phyloP scores from a whole-genome alignment of 306 rosid genomes.

The Sesbania bispinosa region DNA sequence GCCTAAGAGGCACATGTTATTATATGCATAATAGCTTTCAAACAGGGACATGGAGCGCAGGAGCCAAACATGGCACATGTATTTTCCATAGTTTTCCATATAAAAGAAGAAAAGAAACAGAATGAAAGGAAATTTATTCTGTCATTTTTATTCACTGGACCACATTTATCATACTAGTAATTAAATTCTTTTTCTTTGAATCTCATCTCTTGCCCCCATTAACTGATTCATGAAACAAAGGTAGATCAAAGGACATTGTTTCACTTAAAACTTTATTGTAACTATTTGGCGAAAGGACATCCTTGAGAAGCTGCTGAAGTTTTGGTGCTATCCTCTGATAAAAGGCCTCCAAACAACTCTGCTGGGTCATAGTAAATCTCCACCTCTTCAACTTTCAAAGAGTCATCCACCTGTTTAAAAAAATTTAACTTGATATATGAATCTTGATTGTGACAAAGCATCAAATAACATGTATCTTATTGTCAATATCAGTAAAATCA shows the following conservation, averaged over 20 bases:
- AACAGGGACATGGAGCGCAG: too few species aligned
- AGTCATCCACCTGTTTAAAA: conserved; percentile 50
- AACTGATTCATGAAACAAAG: background rate
- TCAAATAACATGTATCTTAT: background rate
- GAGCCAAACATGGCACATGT: conserved; percentile 3
- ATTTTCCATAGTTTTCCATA: background rate
- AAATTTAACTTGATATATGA: background rate
- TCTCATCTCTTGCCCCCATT: background rate
- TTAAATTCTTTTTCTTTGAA: background rate
- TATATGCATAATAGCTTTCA: background rate
- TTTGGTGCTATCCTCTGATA: conserved; percentile 25
- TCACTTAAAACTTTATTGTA: background rate
- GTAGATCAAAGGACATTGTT: background rate
- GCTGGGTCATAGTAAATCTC: conserved; percentile 70
- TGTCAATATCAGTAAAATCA: background rate
- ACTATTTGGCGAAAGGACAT: conserved; percentile 34
- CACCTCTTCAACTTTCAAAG: conserved; percentile 63
- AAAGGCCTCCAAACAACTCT: conserved; percentile 63
- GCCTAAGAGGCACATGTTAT: background rate
- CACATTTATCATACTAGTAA: background rate
- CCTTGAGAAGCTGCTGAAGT: conserved; percentile 22
- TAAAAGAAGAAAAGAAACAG: background rate
- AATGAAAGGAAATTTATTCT: background rate
- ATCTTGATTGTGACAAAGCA: background rate
- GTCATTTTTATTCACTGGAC: background rate